Evolutionary conservation across 257 asterid genomes (phyloP).

Genomic region (Solanum microdontum): DNA sequence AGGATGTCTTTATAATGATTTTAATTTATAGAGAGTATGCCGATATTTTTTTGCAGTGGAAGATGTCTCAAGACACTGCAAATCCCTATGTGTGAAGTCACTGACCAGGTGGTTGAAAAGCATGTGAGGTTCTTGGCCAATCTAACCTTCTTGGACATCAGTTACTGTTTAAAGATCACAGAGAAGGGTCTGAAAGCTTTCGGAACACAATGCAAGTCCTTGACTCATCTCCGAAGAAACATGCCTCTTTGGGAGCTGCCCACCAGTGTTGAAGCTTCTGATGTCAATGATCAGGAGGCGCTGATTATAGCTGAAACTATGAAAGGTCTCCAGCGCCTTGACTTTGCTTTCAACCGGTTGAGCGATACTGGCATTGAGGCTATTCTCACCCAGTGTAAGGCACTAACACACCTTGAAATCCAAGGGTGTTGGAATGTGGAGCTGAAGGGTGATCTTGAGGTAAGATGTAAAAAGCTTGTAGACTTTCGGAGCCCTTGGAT

Average conservation of each 20-base stretch:
- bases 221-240: conserved; percentile 5
- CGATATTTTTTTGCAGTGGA: not conserved
- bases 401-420: conserved; percentile 1
- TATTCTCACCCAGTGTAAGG: conserved; percentile 7
- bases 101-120: conserved; percentile 11
- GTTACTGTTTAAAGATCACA: conserved; percentile 10
- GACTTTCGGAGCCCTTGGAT: not conserved
- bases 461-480: not conserved
- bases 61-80: conserved; percentile 13
- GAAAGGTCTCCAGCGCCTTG: conserved; percentile 6
- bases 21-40: not conserved
- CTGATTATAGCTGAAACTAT: conserved; percentile 4
- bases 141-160: conserved; percentile 10
- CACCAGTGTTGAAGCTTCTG: not conserved
- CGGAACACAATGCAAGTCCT: conserved; percentile 8
- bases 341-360: not conserved
- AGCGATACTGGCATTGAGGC: not conserved
- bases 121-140: not conserved
- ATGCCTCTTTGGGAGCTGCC: not conserved
- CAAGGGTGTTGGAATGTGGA: conserved; percentile 5
- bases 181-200: conserved; percentile 14
- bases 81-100: conserved; percentile 9
- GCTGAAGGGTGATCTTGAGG: conserved; percentile 8
- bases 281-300: not conserved
- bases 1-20: not conserved